Percentiles rank a stretch among this genome's conserved stretches.
Conservation (phyloP, 805 yeast genomes). For the Candida rishiriensis region DNA sequence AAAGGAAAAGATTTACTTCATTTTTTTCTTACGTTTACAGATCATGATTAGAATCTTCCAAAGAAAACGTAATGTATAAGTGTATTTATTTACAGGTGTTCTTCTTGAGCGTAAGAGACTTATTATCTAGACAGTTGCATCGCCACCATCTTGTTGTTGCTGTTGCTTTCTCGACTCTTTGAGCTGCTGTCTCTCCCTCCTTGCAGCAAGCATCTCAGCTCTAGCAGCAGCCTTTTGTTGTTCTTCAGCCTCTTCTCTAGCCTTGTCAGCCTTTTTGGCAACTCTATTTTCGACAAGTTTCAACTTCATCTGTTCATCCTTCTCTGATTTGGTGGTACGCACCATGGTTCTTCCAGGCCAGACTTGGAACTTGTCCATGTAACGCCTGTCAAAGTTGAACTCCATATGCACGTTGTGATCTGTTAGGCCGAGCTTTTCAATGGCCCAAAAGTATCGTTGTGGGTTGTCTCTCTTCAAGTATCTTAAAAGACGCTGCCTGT, state of each 20-base stretch:
- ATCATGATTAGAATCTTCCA: too few relatives aligned
- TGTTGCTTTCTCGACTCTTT: too few relatives aligned
- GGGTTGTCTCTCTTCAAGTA: constrained; percentile 81
- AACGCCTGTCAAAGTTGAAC: constrained; percentile 73
- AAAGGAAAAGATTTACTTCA: too few relatives aligned
- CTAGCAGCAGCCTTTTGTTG: background rate
- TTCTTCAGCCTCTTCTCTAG: background rate
- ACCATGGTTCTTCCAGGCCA: constrained; percentile 72
- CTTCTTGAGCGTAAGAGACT: background rate
- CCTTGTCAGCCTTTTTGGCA: constrained; percentile 24
- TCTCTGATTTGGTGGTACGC: constrained; percentile 47
- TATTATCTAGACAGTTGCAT: background rate
- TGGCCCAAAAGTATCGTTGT: constrained; percentile 76
- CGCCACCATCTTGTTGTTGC: too few relatives aligned
- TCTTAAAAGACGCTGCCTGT: constrained; percentile 76
- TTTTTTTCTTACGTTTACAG: too few relatives aligned
- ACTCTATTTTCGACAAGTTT: constrained; percentile 43
- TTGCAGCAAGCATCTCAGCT: too few relatives aligned
- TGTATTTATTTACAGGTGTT: too few relatives aligned
- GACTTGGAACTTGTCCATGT: constrained; percentile 72
- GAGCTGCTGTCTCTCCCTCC: too few relatives aligned
- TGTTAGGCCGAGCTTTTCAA: constrained; percentile 81
- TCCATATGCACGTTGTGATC: constrained; percentile 76
- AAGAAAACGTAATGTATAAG: too few relatives aligned
- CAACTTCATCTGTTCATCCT: constrained; percentile 42